Base-by-base conservation (phyloP, 116 monocot genomes). In the Posidonia oceanica region DNA sequence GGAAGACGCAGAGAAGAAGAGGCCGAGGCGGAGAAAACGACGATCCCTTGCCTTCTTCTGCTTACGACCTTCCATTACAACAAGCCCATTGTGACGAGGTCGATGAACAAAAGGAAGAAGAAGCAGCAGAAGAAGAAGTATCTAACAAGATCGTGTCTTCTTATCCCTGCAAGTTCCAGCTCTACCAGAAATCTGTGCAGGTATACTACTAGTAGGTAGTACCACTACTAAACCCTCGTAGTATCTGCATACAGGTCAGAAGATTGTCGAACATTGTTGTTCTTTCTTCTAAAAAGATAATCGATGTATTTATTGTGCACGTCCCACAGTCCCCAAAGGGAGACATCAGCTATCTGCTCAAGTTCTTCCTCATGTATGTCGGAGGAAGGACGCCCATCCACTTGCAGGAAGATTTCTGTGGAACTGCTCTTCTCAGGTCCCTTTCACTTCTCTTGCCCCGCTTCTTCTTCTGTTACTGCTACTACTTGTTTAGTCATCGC, bases 351-450 rank as follows among this genome's bases (percentile, higher is more conserved):
- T 97, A 97, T 69, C 56, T 92, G 80, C 85, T 85, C 68, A 97
- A 92, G 82, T 97, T 97, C 76, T 97, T 97, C 71, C 68, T 92
- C 61, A 87, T 87, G 82, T 97, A 97, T 63, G 82, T 97, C 36
- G 97, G 97, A 3, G 85, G 90, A 10, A 79, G 97, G 64, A 54
- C 74, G 40, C 93, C 97, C 1, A 63, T 97, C n/a, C 93, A 93
- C 74, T 38, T 97, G 22, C 97, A 97, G 68, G 93, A 97, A 54
- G 97, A 97, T 61, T 97, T 97, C 77, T 97, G 93, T 52, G 97
- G 93, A 71, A 97, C 97, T 14, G 97, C 90, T 16, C 85, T 97
- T 69, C 83, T 97, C 58, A 89, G 93, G 93, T 97, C 40, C 48
- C 18, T 3, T 56, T 39, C 36, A 14, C 36, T 37, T 20, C 36